Evolutionary conservation across 1,284 basidiomycete species (phyloP).

Genomic region (Ceratobasidium sp.): DNA sequence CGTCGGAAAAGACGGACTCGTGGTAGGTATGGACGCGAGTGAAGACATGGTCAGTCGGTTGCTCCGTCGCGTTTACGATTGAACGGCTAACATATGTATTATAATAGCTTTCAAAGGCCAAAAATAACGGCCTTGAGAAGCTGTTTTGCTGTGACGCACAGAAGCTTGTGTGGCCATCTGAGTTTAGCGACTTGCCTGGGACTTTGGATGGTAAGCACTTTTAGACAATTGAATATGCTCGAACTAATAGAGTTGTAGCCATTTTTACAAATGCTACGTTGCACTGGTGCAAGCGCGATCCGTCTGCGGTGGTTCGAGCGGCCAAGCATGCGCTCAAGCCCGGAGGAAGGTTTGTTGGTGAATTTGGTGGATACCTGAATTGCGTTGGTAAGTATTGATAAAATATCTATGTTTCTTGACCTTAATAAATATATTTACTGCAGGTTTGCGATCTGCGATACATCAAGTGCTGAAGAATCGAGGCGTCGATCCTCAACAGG

Average conservation of each 20-base stretch:
- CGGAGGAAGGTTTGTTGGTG: constrained; percentile 78
- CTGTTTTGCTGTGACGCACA: constrained; percentile 69
- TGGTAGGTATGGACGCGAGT: constrained; percentile 79
- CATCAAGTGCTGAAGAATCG: constrained; percentile 68
- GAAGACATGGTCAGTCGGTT: constrained; percentile 74
- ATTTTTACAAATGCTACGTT: constrained; percentile 84
- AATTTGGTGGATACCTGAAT: constrained; percentile 85
- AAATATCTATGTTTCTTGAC: too few relatives aligned
- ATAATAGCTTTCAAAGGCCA: constrained; percentile 70
- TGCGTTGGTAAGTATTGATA: constrained; percentile 65
- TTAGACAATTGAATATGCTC: background rate
- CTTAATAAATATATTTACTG: background rate
- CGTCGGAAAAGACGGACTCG: constrained; percentile 69
- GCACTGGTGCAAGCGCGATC: constrained; percentile 87
- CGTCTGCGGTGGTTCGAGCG: constrained; percentile 72
- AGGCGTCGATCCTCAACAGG: constrained; percentile 68
- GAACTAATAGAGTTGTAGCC: constrained; percentile 54
- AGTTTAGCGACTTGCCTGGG: constrained; percentile 50
- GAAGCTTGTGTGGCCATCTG: constrained; percentile 59
- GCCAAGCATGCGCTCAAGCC: constrained; percentile 72
- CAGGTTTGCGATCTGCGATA: constrained; percentile 74
- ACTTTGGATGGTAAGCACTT: constrained; percentile 62
- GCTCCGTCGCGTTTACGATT: background rate
- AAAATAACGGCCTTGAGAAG: constrained; percentile 63
- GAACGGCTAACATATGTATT: background rate